Base-by-base conservation (phyloP, 257 asterid species). In the Capsicum baccatum region DNA sequence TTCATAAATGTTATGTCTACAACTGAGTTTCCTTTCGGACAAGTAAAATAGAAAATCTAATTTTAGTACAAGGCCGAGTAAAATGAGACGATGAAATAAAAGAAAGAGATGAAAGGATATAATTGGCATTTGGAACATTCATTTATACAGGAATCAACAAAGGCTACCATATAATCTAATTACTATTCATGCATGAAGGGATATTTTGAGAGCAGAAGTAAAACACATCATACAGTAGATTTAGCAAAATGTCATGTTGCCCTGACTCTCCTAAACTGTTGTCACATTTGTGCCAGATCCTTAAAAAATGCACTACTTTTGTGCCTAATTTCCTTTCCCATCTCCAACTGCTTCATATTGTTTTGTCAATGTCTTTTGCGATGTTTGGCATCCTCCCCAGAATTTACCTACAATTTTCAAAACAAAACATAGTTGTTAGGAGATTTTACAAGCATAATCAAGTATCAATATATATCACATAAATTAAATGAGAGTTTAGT, bases 281-380 rank as follows among this genome's bases (percentile, higher is more conserved):
- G 3, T 0, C 3, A 3, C 14, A 60, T 35, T 60, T 19, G 3
- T 3, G 9, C 0, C 0, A 0, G 14, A 60, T 62, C 15, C 11
- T 19, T 0, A 0, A 19, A 0, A 62, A 19, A 62, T 62, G 15
- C 1, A 62, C n/a, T 62, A 62, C 1, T 19, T 21, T 62, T 4
- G 11, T 19, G 67, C 68, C 19, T 1, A 14, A 62, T 21, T 13
- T 62, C 15, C 68, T n/a, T 62, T 35, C 68, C 68, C 68, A 62
- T 62, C 68, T n/a, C 68, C 68, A 62, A 19, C 37, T n/a, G 14
- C 37, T 62, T 19, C 68, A 19, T 21, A 62, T 62, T 62, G 17
- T 8, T 13, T 60, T 60, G 68, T 62, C 68, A 19, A 62, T 8
- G 37, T 7, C 9, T 62, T 62, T 3, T 60, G 1, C n/a, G 67